phyloP scores from a whole-genome alignment of 495 filamentous ascomycete genomes.

The Aspergillus taichungensis region DNA sequence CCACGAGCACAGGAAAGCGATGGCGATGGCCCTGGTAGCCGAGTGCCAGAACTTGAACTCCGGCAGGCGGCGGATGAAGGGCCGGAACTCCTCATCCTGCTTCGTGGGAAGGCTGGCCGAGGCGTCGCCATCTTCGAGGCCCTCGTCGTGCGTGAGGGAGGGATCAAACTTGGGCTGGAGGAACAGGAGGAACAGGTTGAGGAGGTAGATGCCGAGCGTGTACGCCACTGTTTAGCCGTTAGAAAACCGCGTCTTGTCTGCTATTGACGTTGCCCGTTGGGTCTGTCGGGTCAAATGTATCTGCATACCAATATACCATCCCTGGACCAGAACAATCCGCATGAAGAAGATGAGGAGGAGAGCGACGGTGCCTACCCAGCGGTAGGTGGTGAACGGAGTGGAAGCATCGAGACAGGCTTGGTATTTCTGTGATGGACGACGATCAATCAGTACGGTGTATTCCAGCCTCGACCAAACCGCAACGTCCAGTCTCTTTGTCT shows the following conservation, averaged over 20 bases:
- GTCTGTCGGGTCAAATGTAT: not conserved
- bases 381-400: conserved; percentile 76
- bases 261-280: not conserved
- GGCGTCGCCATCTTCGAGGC: conserved; percentile 84
- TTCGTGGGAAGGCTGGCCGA: conserved; percentile 74
- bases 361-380: conserved; percentile 75
- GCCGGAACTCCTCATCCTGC: conserved; percentile 92
- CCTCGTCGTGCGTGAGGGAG: conserved; percentile 87
- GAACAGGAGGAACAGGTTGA: conserved; percentile 99
- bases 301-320: conserved; percentile 92
- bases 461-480: not conserved
- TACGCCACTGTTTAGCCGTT: conserved; percentile 64
- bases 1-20: conserved; percentile 86
- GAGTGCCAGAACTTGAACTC: conserved; percentile 99
- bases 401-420: conserved; percentile 90
- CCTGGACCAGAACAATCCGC: conserved; percentile 82
- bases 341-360: conserved; percentile 75
- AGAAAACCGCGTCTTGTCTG: not conserved
- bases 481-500: not conserved
- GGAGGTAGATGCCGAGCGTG: conserved; percentile 95
- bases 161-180: conserved; percentile 98
- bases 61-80: conserved; percentile 89
- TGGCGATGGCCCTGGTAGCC: conserved; percentile 76
- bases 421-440: conserved; percentile 57
- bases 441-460: conserved; percentile 9